A percentile compares a stretch with the other conserved stretches of the same genome.
Evolutionary conservation across 31 red algal species (phyloP).

Genomic region (Endocladia muricata): DNA sequence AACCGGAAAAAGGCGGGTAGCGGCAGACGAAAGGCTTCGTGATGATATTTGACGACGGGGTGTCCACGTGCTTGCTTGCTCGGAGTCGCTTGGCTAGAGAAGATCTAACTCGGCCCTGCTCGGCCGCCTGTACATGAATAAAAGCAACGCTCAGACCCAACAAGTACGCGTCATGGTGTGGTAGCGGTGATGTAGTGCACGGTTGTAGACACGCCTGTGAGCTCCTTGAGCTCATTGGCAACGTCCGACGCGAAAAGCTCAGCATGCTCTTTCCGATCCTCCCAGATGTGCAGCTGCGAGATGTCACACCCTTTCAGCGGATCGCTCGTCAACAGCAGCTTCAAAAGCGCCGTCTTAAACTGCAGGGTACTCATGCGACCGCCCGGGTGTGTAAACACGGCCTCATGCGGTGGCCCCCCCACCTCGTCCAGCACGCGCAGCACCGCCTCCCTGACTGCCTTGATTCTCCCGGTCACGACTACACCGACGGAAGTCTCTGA

Average conservation of each 20-base stretch:
- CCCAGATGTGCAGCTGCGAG: conserved; percentile 61
- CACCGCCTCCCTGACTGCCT: conserved; percentile 22
- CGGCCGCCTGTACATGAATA: too few species aligned
- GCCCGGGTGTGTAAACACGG: conserved; percentile 57
- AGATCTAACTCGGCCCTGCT: too few species aligned
- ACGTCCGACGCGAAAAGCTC: conserved; percentile 36
- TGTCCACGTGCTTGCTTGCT: too few species aligned
- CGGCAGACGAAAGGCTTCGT: conserved; percentile 1
- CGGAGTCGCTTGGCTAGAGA: too few species aligned
- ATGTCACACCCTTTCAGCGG: conserved; percentile 16
- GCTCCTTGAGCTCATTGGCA: conserved; percentile 8
- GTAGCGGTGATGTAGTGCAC: conserved; percentile 34
- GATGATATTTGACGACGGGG: too few species aligned
- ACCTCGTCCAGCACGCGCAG: conserved; percentile 57
- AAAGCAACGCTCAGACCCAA: neutral
- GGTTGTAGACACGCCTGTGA: conserved; percentile 24
- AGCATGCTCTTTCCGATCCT: conserved; percentile 58
- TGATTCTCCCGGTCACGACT: conserved; percentile 53
- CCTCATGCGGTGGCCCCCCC: conserved; percentile 22
- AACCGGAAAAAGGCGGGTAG: neutral
- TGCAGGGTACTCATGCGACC: conserved; percentile 20
- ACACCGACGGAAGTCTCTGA: conserved; percentile 39
- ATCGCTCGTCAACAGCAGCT: conserved; percentile 23
- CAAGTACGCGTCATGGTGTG: neutral
- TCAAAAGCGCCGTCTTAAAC: conserved; percentile 43